phyloP scores from a whole-genome alignment of 805 yeast genomes.

The Pichia exigua region DNA sequence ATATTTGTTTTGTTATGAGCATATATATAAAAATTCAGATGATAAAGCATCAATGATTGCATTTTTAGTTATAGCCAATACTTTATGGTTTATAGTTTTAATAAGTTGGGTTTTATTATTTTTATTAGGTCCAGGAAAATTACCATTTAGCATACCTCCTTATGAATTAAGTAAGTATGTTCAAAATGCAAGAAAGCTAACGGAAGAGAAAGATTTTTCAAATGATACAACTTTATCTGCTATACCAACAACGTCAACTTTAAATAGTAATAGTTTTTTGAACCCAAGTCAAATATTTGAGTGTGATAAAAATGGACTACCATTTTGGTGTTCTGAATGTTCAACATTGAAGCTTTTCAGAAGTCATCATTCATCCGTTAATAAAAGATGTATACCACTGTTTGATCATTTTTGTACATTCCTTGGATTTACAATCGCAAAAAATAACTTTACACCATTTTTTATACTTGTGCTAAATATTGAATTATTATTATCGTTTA shows the following conservation, averaged over 20 bases:
- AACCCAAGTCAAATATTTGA: constrained; percentile 51
- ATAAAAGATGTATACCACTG: constrained; percentile 52
- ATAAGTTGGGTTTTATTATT: constrained; percentile 40
- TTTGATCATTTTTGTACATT: constrained; percentile 84
- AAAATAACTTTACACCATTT: constrained; percentile 54
- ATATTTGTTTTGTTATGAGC: constrained; percentile 22
- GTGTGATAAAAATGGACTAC: constrained; percentile 69
- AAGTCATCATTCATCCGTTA: constrained; percentile 57
- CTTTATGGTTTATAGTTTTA: constrained; percentile 22
- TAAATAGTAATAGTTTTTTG: constrained; percentile 14
- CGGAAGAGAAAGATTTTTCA: constrained; percentile 2
- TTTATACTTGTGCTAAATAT: constrained; percentile 40
- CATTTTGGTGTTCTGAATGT: constrained; percentile 68
- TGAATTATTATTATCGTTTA: constrained; percentile 30
- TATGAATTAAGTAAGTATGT: constrained; percentile 24
- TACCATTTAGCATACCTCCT: constrained; percentile 32
- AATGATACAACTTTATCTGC: not conserved
- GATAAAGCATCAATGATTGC: constrained; percentile 25
- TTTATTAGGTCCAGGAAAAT: constrained; percentile 51
- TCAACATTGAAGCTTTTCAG: constrained; percentile 58
- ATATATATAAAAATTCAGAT: constrained; percentile 38
- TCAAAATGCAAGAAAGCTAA: constrained; percentile 13
- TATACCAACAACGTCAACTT: not conserved
- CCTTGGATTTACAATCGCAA: constrained; percentile 69
- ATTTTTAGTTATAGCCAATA: constrained; percentile 25